Evolutionary conservation across 345 rosid species (phyloP).

Genomic region (Gossypium australe): DNA sequence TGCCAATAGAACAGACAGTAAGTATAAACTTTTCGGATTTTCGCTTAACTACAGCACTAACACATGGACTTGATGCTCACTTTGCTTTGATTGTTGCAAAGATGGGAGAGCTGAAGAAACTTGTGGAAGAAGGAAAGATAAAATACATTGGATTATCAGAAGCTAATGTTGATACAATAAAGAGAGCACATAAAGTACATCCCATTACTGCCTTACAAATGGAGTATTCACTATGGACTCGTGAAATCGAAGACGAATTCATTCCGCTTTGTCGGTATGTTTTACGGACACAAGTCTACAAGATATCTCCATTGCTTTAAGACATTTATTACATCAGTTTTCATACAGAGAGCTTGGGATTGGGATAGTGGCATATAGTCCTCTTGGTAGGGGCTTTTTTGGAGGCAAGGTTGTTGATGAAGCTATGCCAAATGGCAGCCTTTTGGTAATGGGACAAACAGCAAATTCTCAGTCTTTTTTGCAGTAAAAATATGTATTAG

Average conservation of each 20-base stretch:
- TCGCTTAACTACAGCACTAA: background rate
- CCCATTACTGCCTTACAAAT: constrained; percentile 41
- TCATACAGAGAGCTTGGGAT: constrained; percentile 32
- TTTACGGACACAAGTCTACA: background rate
- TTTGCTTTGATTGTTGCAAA: background rate
- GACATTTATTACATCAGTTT: background rate
- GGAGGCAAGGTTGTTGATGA: constrained; percentile 34
- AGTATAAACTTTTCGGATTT: constrained; percentile 10
- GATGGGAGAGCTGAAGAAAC: constrained; percentile 36
- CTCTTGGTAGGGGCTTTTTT: constrained; percentile 35
- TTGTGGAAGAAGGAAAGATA: constrained; percentile 38
- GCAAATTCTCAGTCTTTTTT: background rate
- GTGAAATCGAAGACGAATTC: constrained; percentile 42
- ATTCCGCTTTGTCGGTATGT: constrained; percentile 38
- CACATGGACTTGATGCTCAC: too few species aligned
- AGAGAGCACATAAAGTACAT: constrained; percentile 41
- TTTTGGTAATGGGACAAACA: constrained; percentile 11
- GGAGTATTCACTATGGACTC: constrained; percentile 38
- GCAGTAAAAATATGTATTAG: background rate
- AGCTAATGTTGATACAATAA: constrained; percentile 34
- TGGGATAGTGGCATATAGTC: constrained; percentile 33
- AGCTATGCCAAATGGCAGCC: constrained; percentile 25
- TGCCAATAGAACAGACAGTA: constrained; percentile 50
- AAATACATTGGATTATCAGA: constrained; percentile 42
- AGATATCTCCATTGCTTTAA: background rate